These are phyloP conservation scores for Dioscorea dumetorum DNA, from an alignment of 106 monocot genomes.

Conservation along the genomic window DNA sequence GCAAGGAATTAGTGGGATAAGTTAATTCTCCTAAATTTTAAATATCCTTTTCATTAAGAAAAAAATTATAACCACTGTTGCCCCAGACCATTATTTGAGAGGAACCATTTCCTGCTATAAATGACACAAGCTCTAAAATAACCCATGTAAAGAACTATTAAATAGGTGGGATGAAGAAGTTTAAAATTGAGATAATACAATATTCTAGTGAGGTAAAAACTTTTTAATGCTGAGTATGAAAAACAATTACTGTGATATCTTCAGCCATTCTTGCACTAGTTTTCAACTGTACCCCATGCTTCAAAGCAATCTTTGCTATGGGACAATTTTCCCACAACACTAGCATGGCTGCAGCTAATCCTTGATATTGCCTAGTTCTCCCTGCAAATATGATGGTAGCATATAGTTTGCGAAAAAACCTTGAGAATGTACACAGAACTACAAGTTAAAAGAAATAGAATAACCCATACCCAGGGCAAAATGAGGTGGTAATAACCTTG, in stretches of 20 bases:
- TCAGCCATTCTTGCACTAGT: constrained; percentile 95
- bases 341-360: constrained; percentile 72
- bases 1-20: no score
- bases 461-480: constrained; percentile 73
- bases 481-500: constrained; percentile 84
- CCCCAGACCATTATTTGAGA: no score
- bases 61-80: no score
- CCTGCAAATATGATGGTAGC: constrained; percentile 28
- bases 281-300: constrained; percentile 92
- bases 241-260: constrained; percentile 67
- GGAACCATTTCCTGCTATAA: no score
- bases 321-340: constrained; percentile 92
- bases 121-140: no score
- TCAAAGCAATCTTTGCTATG: constrained; percentile 89
- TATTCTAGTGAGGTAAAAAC: no score
- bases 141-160: no score
- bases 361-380: constrained; percentile 93
- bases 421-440: background rate
- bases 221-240: no score
- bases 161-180: no score
- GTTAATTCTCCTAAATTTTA: no score
- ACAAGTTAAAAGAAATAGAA: constrained; percentile 1
- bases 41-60: no score
- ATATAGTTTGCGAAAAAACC: background rate
- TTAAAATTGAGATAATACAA: no score